Evolutionary conservation across 2,329 filamentous ascomycete genomes (phyloP).

Genomic region (Penicillium sp.): DNA sequence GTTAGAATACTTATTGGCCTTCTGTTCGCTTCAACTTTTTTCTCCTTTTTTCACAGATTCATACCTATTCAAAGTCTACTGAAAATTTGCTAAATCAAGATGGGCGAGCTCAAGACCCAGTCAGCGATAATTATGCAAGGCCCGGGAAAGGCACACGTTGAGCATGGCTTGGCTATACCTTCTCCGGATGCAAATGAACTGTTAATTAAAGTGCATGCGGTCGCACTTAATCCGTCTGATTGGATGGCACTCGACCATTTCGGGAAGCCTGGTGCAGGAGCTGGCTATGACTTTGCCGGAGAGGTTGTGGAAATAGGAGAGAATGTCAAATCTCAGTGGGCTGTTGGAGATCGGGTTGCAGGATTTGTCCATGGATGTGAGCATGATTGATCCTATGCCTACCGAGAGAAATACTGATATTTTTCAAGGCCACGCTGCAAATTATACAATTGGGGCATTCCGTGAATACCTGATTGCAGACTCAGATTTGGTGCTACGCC

Average conservation of each 20-base stretch:
- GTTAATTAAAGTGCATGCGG: background rate
- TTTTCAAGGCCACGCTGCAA: background rate
- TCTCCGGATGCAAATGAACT: slow-evolving; percentile 1
- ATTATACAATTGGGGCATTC: background rate
- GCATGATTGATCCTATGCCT: background rate
- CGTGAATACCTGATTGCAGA: background rate
- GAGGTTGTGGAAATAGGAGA: slow-evolving; percentile 5
- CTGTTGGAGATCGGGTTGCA: background rate
- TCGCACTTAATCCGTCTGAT: slow-evolving; percentile 5
- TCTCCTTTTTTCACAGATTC: no score
- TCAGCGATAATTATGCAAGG: slow-evolving; percentile 4
- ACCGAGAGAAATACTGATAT: background rate
- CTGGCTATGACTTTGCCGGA: slow-evolving; percentile 8
- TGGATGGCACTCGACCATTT: slow-evolving; percentile 2
- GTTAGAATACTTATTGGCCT: background rate
- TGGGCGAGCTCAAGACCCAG: slow-evolving; percentile 6
- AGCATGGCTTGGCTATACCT: slow-evolving; percentile 5
- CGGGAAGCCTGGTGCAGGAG: slow-evolving; percentile 3
- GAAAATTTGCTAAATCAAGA: background rate
- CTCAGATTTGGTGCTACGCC: background rate
- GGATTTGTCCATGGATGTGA: background rate
- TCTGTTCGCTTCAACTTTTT: background rate
- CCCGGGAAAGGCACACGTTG: background rate
- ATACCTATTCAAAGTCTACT: background rate
- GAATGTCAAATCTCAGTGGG: background rate